Base-by-base conservation (phyloP, 805 yeast species). In the Kodamaea kaohsiungensis region DNA sequence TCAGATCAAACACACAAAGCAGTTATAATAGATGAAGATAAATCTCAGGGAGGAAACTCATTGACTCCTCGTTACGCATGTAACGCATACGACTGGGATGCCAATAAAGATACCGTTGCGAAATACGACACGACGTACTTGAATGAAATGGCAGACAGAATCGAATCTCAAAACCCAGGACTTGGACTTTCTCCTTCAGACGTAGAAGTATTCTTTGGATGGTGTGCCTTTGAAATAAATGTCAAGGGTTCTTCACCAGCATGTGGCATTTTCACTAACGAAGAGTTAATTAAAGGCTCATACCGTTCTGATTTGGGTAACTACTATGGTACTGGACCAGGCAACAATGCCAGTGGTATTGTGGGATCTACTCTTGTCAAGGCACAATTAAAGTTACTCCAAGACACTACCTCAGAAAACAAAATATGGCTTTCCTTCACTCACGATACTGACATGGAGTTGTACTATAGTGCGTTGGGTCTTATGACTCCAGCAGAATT, bases 61-160 rank as follows among this genome's bases (percentile, higher is more conserved):
- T 71, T 86, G 65, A 81, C 88, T 6, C 84, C 88, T 15, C 71
- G 80, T 22, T 65, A 70, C 52, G 77, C 76, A 10, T 79, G 83
- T 61, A 15, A 22, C 3, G 47, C 61, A 38, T 64, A 55, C 51
- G 46, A 65, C 57, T 48, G 53, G 19, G 46, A 55, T 19, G 54
- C 53, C 43, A 58, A 64, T 56, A 55, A 61, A 30, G 62, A 56
- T 33, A 33, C 55, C 17, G 53, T 61, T 25, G 53, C 46, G 15
- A 38, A 64, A 52, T 65, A 53, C 60, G 53, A 63, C 61, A 57
- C 55, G 12, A 43, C 61, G 13, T 66, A 51, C 63, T 59, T 63
- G 59, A 42, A 55, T 35, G 57, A 52, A 45, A 58, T 65, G 49
- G 56, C 63, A n/a, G 48, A 53, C 43, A 46, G 57, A 46, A 57